A percentile compares a stretch with the other conserved stretches of the same genome.
These are phyloP conservation scores for Naganishia randhawae DNA, from an alignment of 768 basidiomycete species.

Conservation along the genomic window DNA sequence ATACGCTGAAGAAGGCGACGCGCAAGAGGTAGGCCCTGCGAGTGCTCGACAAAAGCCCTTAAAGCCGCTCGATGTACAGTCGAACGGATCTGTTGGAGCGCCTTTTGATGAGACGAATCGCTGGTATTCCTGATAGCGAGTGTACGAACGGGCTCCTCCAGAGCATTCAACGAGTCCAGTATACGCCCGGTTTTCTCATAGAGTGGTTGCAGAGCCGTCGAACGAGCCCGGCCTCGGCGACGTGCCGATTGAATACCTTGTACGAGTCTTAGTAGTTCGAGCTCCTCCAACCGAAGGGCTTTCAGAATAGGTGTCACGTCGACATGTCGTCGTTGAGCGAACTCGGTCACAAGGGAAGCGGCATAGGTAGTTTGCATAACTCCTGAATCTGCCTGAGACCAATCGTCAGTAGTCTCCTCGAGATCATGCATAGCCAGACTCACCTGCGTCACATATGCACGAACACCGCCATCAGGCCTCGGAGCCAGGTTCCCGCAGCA, in stretches of 20 bases:
- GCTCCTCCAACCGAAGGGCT: background rate
- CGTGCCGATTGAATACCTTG: background rate
- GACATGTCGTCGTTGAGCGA: background rate
- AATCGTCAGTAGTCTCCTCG: background rate
- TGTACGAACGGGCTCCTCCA: background rate
- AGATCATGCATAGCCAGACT: background rate
- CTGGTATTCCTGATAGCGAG: background rate
- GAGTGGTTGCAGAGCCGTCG: background rate
- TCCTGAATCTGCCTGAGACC: background rate
- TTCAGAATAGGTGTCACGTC: background rate
- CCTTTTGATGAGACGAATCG: background rate
- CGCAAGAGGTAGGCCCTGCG: background rate
- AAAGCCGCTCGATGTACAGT: background rate
- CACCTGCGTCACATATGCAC: background rate
- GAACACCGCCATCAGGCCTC: background rate
- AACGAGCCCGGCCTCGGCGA: background rate
- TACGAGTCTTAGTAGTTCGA: too few species aligned
- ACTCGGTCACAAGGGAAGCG: background rate
- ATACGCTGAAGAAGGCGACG: background rate
- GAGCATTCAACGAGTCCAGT: background rate
- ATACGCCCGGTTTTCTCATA: background rate
- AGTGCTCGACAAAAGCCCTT: background rate
- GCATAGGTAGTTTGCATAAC: background rate
- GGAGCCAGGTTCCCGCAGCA: background rate
- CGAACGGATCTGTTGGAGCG: background rate